phyloP scores from a whole-genome alignment of 345 rosid genomes.

The Abelmoschus esculentus region DNA sequence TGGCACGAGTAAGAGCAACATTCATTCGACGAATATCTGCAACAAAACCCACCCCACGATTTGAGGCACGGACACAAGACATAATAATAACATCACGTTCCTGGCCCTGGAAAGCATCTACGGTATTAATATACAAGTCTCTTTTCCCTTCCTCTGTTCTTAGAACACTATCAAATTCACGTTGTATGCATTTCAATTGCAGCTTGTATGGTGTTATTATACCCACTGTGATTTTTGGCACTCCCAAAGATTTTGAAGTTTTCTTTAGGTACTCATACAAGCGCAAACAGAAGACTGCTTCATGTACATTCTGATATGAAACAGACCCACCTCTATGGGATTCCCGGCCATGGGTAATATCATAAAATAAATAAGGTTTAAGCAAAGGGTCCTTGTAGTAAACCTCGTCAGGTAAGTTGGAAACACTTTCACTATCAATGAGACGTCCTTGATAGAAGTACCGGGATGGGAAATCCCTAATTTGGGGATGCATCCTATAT shows the following conservation, averaged over 20 bases:
- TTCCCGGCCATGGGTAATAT: background rate
- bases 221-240: constrained; percentile 76
- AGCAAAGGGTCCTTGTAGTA: background rate
- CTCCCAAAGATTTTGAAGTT: constrained; percentile 52
- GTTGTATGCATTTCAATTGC: constrained; percentile 91
- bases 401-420: background rate
- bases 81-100: constrained; percentile 98
- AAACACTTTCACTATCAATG: background rate
- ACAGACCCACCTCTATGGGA: background rate
- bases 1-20: constrained; percentile 99
- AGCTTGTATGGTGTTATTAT: constrained; percentile 95
- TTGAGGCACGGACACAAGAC: constrained; percentile 99
- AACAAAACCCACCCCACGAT: constrained; percentile 94
- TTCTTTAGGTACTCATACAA: constrained; percentile 87
- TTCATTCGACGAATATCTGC: constrained; percentile 96
- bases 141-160: constrained; percentile 74
- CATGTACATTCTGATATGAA: constrained; percentile 22
- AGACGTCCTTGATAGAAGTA: background rate
- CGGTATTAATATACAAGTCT: constrained; percentile 90
- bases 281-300: constrained; percentile 88
- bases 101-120: constrained; percentile 99
- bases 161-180: constrained; percentile 70
- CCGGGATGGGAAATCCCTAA: constrained; percentile 15
- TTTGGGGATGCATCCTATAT: constrained; percentile 22
- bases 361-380: background rate